Base-by-base conservation (phyloP, 192 early-diverging fungal genomes). In the Coemansia sp. region DNA sequence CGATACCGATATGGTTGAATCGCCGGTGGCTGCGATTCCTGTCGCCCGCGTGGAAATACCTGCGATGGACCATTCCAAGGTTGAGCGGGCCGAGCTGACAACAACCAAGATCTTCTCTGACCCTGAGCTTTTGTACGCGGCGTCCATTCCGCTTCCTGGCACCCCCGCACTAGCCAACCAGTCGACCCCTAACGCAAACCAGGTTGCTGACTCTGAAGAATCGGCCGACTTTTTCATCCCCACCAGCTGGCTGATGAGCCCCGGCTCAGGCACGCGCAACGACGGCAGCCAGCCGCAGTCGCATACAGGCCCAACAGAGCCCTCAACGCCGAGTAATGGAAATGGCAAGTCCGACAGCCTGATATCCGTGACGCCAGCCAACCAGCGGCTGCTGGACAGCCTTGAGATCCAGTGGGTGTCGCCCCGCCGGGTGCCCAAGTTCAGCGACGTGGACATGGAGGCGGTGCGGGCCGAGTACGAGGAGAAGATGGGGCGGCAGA, bases 181-280 rank as follows among this genome's bases (percentile, higher is more conserved):
- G 37, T 44, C 62, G 57, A 77, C 79, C 13, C 63, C 78, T 6
- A 24, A 11, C 7, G 67, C 37, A 7, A 37, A 59, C 4, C 31
- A 48, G 29, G 41, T 6, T 9, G 35, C 16, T 3, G 19, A 54
- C 21, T 6, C 50, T 0, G 59, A 67, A 33, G 63, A 60, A 17
- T 36, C 54, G 21, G 59, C 72, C 5, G 81, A 83, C 48, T 75
- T 83, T 63, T 66, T 41, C 45, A 83, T 83, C 33, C 81, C 81
- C 6, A 69, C 81, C 7, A 66, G 74, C 67, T 83, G 81, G 81
- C 66, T 83, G 48, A 83, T 83, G 81, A 68, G 74, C 51, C 72
- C 69, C 21, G 48, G 68, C 42, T 66, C 72, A 1, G 59, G 53
- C 56, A 46, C 57, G 5, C 59, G 64, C 29, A 68, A 68, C n/a